Percentiles rank a stretch among this genome's conserved stretches.
These are phyloP conservation scores for Pezicula carpinea DNA, from an alignment of 2,329 filamentous ascomycete species.

Conservation along the genomic window DNA sequence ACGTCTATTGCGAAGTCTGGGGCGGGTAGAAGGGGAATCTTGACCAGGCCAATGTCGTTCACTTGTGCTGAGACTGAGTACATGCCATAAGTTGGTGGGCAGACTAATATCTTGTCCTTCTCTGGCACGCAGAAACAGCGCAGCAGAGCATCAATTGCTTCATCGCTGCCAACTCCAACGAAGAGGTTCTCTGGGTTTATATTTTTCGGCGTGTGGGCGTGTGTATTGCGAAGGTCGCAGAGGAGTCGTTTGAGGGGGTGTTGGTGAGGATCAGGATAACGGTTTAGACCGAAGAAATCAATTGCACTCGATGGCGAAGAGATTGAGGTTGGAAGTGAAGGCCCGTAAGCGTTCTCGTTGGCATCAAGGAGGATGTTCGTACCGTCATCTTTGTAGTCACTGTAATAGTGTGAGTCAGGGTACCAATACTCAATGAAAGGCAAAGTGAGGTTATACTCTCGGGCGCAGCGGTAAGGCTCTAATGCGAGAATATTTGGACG, in stretches of 20 bases:
- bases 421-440: not conserved
- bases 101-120: conserved; percentile 85
- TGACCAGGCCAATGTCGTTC: conserved; percentile 84
- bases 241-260: conserved; percentile 78
- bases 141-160: conserved; percentile 91
- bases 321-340: conserved; percentile 56
- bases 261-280: conserved; percentile 97
- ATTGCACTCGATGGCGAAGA: conserved; percentile 47
- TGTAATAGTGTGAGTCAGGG: conserved; percentile 37
- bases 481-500: conserved; percentile 72
- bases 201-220: conserved; percentile 68
- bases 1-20: conserved; percentile 73
- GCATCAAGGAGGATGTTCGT: conserved; percentile 94
- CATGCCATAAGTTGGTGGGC: conserved; percentile 98
- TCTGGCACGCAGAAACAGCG: conserved; percentile 89
- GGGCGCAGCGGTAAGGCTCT: conserved; percentile 74
- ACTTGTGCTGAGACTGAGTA: conserved; percentile 91
- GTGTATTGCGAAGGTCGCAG: conserved; percentile 81
- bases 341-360: conserved; percentile 95
- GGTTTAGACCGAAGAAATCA: conserved; percentile 78
- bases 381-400: conserved; percentile 98
- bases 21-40: conserved; percentile 72
- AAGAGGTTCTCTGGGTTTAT: conserved; percentile 83
- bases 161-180: conserved; percentile 92
- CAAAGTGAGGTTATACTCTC: conserved; percentile 58